These are phyloP conservation scores for Yarrowia yakushimensis DNA, from an alignment of 805 yeast species.

Conservation along the genomic window DNA sequence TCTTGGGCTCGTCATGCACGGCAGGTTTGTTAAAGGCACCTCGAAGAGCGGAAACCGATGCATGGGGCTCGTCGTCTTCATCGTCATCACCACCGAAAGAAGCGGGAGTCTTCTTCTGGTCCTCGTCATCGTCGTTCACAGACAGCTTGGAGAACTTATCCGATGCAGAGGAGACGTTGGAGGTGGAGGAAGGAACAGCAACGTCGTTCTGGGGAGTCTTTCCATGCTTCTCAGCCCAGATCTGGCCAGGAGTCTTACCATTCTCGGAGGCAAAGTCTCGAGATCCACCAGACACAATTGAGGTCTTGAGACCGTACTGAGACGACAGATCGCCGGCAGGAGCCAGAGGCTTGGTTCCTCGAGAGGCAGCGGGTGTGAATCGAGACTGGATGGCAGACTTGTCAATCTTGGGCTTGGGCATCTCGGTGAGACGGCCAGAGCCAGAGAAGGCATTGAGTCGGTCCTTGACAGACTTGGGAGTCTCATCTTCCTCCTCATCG, in stretches of 20 bases:
- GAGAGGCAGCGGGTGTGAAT: conserved; percentile 31
- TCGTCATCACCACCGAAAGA: conserved; percentile 27
- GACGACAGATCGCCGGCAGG: conserved; percentile 43
- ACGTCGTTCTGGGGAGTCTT: conserved; percentile 38
- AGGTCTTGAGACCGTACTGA: conserved; percentile 26
- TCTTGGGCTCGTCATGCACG: conserved; percentile 11
- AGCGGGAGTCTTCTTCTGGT: conserved; percentile 30
- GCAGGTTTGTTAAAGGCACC: conserved; percentile 17
- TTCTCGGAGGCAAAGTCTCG: conserved; percentile 58
- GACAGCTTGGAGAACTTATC: conserved; percentile 28
- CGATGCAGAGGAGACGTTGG: conserved; percentile 32
- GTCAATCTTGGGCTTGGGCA: conserved; percentile 60
- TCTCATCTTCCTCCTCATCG: conserved; percentile 30
- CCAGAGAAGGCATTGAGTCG: conserved; percentile 38
- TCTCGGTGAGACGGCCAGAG: conserved; percentile 54
- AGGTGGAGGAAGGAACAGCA: conserved; percentile 28
- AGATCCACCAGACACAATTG: conserved; percentile 47
- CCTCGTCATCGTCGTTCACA: conserved; percentile 34
- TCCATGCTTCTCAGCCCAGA: conserved; percentile 91
- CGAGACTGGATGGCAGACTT: conserved; percentile 28
- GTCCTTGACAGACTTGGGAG: conserved; percentile 34
- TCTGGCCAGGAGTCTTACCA: conserved; percentile 91
- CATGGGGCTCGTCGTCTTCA: conserved; percentile 3
- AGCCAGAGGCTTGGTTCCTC: conserved; percentile 36
- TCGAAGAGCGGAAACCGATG: conserved; percentile 14